phyloP scores from a whole-genome alignment of 441 rosid species.

The Erysimum pusillum region DNA sequence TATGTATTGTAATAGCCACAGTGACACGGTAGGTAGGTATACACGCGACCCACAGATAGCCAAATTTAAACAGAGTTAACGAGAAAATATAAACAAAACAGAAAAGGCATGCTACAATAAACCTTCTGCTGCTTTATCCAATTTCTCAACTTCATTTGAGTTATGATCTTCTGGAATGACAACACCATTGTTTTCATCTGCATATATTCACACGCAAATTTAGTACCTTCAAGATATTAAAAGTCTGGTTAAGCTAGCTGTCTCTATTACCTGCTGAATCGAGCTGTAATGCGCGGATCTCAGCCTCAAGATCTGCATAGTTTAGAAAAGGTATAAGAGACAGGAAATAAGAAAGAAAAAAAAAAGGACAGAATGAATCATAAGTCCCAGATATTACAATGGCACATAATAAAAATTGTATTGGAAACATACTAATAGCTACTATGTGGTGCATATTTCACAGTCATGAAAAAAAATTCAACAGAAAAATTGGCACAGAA shows the following conservation, averaged over 20 bases:
- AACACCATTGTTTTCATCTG: conserved; percentile 43
- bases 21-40: not conserved
- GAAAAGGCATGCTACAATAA: not conserved
- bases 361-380: not conserved
- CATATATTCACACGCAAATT: conserved; percentile 10
- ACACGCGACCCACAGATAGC: not conserved
- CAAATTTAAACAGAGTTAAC: not conserved
- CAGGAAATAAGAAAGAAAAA: not conserved
- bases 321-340: conserved; percentile 3
- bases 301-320: conserved; percentile 49
- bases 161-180: conserved; percentile 26
- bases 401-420: not conserved
- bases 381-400: not conserved
- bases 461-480: not conserved
- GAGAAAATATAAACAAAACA: not conserved
- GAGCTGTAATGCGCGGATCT: conserved; percentile 49
- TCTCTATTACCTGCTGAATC: conserved; percentile 44
- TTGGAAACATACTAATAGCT: not conserved
- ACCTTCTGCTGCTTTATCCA: conserved; percentile 39
- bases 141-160: conserved; percentile 32
- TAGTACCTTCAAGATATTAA: not conserved
- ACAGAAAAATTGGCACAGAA: not conserved
- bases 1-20: not conserved
- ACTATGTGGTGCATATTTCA: not conserved
- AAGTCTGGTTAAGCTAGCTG: not conserved